These are phyloP conservation scores for Malassezia psittaci DNA, from an alignment of 1,284 basidiomycete genomes.

Conservation along the genomic window DNA sequence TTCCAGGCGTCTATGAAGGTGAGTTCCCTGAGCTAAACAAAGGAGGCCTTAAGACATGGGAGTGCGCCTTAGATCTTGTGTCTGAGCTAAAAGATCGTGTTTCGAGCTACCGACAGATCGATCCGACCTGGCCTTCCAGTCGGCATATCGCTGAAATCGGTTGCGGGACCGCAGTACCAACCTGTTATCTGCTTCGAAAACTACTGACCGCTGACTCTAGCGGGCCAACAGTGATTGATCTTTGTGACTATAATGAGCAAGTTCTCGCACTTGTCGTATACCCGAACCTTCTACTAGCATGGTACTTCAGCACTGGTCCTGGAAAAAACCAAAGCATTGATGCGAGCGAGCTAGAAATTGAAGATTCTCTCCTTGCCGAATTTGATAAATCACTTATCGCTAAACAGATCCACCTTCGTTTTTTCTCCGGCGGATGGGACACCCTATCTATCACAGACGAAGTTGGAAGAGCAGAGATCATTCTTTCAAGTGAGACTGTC, in stretches of 20 bases:
- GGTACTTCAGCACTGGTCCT: constrained; percentile 27
- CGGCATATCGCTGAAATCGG: constrained; percentile 51
- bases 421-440: constrained; percentile 74
- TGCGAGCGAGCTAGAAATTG: constrained; percentile 12
- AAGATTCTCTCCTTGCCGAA: constrained; percentile 55
- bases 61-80: constrained; percentile 78
- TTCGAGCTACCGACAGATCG: constrained; percentile 4
- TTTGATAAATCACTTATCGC: constrained; percentile 58
- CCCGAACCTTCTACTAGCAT: constrained; percentile 76
- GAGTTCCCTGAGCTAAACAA: constrained; percentile 62
- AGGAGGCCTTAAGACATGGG: constrained; percentile 95
- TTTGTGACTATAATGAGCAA: constrained; percentile 82
- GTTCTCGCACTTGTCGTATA: constrained; percentile 72
- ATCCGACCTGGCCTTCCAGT: constrained; percentile 7
- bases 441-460: constrained; percentile 17
- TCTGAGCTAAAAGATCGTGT: constrained; percentile 23
- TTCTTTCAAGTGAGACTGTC: constrained; percentile 86
- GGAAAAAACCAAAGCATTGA: constrained; percentile 12
- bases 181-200: constrained; percentile 60
- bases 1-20: constrained; percentile 88
- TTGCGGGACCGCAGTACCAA: constrained; percentile 81
- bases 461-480: constrained; percentile 56
- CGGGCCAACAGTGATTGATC: constrained; percentile 56
- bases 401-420: constrained; percentile 58
- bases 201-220: constrained; percentile 51